Base-by-base conservation (phyloP, 192 early-diverging fungal species). In the Coemansia sp. region DNA sequence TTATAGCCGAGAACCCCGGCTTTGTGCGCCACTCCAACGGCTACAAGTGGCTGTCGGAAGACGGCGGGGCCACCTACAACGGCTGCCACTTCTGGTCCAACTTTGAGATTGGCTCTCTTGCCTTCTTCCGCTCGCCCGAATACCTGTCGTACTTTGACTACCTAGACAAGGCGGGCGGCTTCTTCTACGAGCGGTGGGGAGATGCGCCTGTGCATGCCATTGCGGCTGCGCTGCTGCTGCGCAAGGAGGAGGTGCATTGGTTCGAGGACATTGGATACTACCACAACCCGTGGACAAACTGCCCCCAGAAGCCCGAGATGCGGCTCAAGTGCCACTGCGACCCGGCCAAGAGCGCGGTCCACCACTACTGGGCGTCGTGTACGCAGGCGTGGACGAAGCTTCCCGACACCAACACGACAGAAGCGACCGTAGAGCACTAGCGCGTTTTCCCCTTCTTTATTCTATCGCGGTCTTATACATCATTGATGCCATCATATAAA, bases 81-180 rank as follows among this genome's bases (percentile, higher is more conserved):
- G 67, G 67, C 36, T 91, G 89, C 56, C 88, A 94, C 64, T 92
- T 90, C 52, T 91, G 92, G 92, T 83, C 85, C 43, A 94, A 93
- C 60, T 92, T 94, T 64, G 89, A 94, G 73, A 85, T 91, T 28
- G 70, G 65, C 0, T 55, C 73, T 30, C 56, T 89, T 20, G 64
- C 78, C 18, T 69, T 89, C 38, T 87, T 84, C 77, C 61, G 87
- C 45, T 79, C 78, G n/a, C 67, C 75, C 27, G 83, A 77, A 15
- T 93, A 90, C 46, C 52, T 78, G 13, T 77, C 74, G 24, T 86
- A 77, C 27, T 92, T 92, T 43, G 60, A 81, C n/a, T 77, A 82
- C 52, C 62, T 94, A 7, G 89, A 92, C 72, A 46, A 63, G 19
- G 56, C 72, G 5, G 90, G 91, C 29, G 90, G 91, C 13, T 92